Base-by-base conservation (phyloP, 2,329 filamentous ascomycete genomes). In the Epicoccum nigrum region DNA sequence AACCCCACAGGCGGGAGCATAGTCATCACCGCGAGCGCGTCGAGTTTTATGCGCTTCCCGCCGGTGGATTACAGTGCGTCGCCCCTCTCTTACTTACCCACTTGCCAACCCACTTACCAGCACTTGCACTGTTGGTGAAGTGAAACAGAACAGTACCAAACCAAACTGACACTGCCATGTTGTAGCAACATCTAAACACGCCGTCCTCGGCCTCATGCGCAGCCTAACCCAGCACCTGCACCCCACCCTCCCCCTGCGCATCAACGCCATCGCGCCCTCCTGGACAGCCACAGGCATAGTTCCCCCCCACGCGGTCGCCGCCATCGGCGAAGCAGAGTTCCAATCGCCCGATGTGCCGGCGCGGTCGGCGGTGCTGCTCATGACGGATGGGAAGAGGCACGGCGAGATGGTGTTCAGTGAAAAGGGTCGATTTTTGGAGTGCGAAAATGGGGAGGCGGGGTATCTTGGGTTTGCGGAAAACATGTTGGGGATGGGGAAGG, bases 121-220 rank as follows among this genome's bases (percentile, higher is more conserved):
- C 11, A n/a, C n/a, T n/a, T n/a, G n/a, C n/a, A n/a, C n/a, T n/a
- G n/a, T n/a, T n/a, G n/a, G n/a, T n/a, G n/a, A n/a, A n/a, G n/a
- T n/a, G n/a, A n/a, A n/a, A n/a, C n/a, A n/a, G n/a, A n/a, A n/a
- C n/a, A n/a, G n/a, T n/a, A n/a, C n/a, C n/a, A n/a, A n/a, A n/a
- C n/a, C n/a, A n/a, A n/a, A 15, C 34, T 37, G 20, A 37, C 34
- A 11, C 4, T n/a, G 3, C 9, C 48, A n/a, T n/a, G n/a, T n/a
- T n/a, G n/a, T n/a, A 70, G 64, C 65, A n/a, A 51, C 57, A 2
- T 19, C 67, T 20, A 72, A 72, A 46, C 68, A 72, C 42, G 68
- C 50, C 11, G 65, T 72, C 3, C 52, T 69, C 12, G 67, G 69
- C 11, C 58, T 72, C 20, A 47, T 70, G 27, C 69, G 67, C 32